Evolutionary conservation across 768 basidiomycete genomes (phyloP).

Genomic region (Rhodotorula sphaerocarpa): DNA sequence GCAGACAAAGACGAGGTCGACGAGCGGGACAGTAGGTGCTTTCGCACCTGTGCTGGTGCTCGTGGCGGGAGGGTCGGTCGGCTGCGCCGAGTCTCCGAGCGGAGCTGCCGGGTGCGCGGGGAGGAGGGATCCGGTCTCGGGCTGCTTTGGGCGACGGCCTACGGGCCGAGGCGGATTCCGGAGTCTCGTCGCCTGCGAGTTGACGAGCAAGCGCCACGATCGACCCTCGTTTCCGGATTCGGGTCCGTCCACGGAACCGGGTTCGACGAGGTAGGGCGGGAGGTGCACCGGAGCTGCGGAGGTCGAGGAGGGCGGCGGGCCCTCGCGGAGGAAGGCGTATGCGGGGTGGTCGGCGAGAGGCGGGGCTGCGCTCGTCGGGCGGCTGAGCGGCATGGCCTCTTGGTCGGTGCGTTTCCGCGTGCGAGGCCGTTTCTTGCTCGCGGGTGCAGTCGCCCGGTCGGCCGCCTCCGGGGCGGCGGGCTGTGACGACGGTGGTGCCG

Average conservation of each 20-base stretch:
- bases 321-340: conserved; percentile 14
- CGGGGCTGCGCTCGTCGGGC: background rate
- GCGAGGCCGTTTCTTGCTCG: too few species aligned
- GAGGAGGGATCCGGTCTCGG: background rate
- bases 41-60: too few species aligned
- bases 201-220: background rate
- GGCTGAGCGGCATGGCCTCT: background rate
- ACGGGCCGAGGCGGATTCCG: background rate
- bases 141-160: too few species aligned
- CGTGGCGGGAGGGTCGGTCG: too few species aligned
- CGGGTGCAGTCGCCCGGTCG: too few species aligned
- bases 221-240: background rate
- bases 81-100: background rate
- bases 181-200: conserved; percentile 13
- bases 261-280: background rate
- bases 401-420: background rate
- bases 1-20: conserved; percentile 57
- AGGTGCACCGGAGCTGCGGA: too few species aligned
- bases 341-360: conserved; percentile 9
- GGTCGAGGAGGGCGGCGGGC: background rate
- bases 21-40: conserved; percentile 35
- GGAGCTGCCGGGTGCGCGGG: background rate
- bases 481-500: conserved; percentile 2
- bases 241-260: too few species aligned
- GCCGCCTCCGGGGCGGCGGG: too few species aligned